Percentiles rank a stretch among this genome's conserved stretches.
These are phyloP conservation scores for Nakazawaea ambrosiae DNA, from an alignment of 805 yeast species.

Conservation along the genomic window DNA sequence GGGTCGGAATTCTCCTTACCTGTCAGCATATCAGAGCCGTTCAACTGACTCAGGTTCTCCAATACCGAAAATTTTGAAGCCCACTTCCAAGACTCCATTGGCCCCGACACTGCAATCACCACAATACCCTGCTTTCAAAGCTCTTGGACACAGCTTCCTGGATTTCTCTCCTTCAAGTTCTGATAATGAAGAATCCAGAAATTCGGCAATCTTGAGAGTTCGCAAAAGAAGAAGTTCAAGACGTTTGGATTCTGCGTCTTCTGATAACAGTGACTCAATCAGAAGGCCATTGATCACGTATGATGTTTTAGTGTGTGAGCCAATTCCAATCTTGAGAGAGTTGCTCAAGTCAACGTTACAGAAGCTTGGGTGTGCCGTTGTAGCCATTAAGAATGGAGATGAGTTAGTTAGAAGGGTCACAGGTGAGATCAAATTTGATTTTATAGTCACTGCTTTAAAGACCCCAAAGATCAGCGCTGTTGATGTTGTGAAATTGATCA, in stretches of 20 bases:
- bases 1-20: slow-evolving; percentile 27
- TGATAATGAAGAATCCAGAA: slow-evolving; percentile 54
- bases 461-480: slow-evolving; percentile 61
- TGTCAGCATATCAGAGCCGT: slow-evolving; percentile 9
- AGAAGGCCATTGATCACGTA: slow-evolving; percentile 10
- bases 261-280: slow-evolving; percentile 12
- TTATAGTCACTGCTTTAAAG: slow-evolving; percentile 70
- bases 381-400: slow-evolving; percentile 70
- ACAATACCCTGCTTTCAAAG: slow-evolving; percentile 11
- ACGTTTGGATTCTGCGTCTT: slow-evolving; percentile 22
- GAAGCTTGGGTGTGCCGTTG: slow-evolving; percentile 71
- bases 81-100: background rate
- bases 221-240: slow-evolving; percentile 47
- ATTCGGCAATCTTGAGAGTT: slow-evolving; percentile 44
- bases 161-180: slow-evolving; percentile 47
- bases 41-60: slow-evolving; percentile 12
- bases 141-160: slow-evolving; percentile 13
- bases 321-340: slow-evolving; percentile 75
- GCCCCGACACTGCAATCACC: slow-evolving; percentile 3
- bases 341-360: slow-evolving; percentile 58
- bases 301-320: slow-evolving; percentile 79
- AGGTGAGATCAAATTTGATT: slow-evolving; percentile 76
- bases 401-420: slow-evolving; percentile 78
- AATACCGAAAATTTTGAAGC: slow-evolving; percentile 7
- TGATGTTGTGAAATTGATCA: slow-evolving; percentile 72